Percentiles rank a stretch among this genome's conserved stretches.
phyloP scores from a whole-genome alignment of 2,329 filamentous ascomycete genomes.

The Pestalotiopsis sp. region DNA sequence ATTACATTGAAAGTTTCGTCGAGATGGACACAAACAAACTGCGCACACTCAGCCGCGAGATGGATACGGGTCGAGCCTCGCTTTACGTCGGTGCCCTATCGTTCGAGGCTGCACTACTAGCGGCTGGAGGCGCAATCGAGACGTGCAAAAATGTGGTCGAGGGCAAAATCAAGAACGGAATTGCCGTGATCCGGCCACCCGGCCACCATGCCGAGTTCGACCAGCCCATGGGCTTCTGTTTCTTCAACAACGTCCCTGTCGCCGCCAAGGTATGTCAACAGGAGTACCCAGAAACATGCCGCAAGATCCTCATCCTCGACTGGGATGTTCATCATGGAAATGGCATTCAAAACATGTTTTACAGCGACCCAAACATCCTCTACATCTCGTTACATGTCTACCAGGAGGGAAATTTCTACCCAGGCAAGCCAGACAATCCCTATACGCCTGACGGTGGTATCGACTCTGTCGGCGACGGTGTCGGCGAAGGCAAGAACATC shows the following conservation, averaged over 20 bases:
- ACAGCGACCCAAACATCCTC: slow-evolving; percentile 89
- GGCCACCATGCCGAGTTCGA: slow-evolving; percentile 93
- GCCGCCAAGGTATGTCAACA: slow-evolving; percentile 86
- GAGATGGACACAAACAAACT: slow-evolving; percentile 64
- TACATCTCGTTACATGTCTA: slow-evolving; percentile 97
- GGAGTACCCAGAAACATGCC: slow-evolving; percentile 77
- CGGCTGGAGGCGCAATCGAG: slow-evolving; percentile 92
- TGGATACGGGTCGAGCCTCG: slow-evolving; percentile 71
- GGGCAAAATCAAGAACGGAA: slow-evolving; percentile 87
- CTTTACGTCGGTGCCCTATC: slow-evolving; percentile 84
- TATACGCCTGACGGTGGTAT: slow-evolving; percentile 63
- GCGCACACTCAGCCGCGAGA: slow-evolving; percentile 62
- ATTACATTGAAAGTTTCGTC: slow-evolving; percentile 70
- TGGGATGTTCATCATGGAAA: slow-evolving; percentile 88
- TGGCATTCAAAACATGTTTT: slow-evolving; percentile 95
- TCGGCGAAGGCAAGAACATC: slow-evolving; percentile 63
- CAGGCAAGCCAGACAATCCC: slow-evolving; percentile 62
- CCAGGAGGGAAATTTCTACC: slow-evolving; percentile 82
- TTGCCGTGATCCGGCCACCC: slow-evolving; percentile 92
- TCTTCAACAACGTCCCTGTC: slow-evolving; percentile 97
- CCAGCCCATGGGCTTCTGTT: slow-evolving; percentile 88
- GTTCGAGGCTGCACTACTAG: slow-evolving; percentile 78
- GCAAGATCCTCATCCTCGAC: slow-evolving; percentile 90
- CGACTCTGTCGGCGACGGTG: slow-evolving; percentile 58
- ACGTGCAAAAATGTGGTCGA: slow-evolving; percentile 89